phyloP scores from a whole-genome alignment of 148 eudicot species.

The Beta vulgaris region DNA sequence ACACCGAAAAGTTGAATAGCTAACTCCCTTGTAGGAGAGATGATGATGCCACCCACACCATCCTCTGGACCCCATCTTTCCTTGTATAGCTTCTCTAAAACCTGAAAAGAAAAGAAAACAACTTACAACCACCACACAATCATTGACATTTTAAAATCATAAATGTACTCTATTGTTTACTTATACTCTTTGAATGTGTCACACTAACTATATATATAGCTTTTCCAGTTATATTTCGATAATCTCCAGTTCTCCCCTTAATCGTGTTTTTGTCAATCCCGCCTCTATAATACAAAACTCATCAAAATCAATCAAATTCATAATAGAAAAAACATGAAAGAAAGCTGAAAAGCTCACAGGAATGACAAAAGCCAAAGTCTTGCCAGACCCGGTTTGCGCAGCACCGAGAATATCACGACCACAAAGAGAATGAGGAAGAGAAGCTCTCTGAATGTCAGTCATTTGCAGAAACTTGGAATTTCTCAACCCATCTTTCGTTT shows the following conservation, averaged over 20 bases:
- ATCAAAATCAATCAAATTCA: not conserved
- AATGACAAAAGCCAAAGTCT: slow-evolving; percentile 83
- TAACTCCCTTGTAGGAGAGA: slow-evolving; percentile 93
- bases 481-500: slow-evolving; percentile 69
- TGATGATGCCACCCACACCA: slow-evolving; percentile 89
- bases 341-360: slow-evolving; percentile 68
- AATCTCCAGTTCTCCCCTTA: too few species aligned
- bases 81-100: slow-evolving; percentile 75
- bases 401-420: slow-evolving; percentile 93
- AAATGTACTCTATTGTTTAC: not conserved
- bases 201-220: too few species aligned
- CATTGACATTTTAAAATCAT: not conserved
- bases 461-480: slow-evolving; percentile 37
- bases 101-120: slow-evolving; percentile 32
- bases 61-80: slow-evolving; percentile 86
- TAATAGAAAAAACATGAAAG: not conserved
- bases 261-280: too few species aligned
- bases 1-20: slow-evolving; percentile 80
- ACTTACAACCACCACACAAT: slow-evolving; percentile 1
- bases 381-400: slow-evolving; percentile 88
- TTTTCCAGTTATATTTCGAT: too few species aligned
- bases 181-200: not conserved
- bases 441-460: slow-evolving; percentile 92
- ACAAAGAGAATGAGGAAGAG: slow-evolving; percentile 83
- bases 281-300: not conserved